Base-by-base conservation (phyloP, 75 land plant genomes). In the Ceratopteris richardii region DNA sequence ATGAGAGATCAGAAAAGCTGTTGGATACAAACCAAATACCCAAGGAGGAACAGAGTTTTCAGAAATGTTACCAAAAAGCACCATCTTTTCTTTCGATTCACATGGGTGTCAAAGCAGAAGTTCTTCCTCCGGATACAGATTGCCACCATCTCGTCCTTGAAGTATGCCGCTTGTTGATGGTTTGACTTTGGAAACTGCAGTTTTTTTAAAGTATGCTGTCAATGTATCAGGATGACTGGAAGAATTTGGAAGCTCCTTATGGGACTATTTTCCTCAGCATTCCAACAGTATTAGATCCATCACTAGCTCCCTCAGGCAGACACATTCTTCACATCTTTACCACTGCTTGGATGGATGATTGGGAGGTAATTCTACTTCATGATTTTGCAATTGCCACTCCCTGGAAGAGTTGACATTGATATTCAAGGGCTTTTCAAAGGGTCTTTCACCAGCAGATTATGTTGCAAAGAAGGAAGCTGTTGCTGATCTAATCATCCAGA, bases 311-410 rank as follows among this genome's bases (percentile, higher is more conserved):
- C 29, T 67, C 81, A 23, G 91, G 85, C 3, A 72, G 64, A 50
- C 98, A 94, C 60, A 89, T 94, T 77, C 87, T 94, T 73, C 98
- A 94, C 60, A 77, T 89, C 43, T 94, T 94, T 60, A 90, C 98
- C 44, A 86, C 91, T 39, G 78, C 96, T 48, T 74, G 83, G 68
- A 79, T 89, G 19, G 90, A 89, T 28, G 91, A 90, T 39, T 94
- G 96, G 96, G 64, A 86, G 88, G 96, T 90, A 64, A 24, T 24
- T 67, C 9, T 33, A 9, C 9, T 33, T 33, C 37, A 33, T 33
- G 37, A 33, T 33, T 33, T 33, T 33, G 9, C 37, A 33, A 33
- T 4, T 4, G 37, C 9, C 37, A 33, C n/a, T n/a, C n/a, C n/a
- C n/a, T n/a, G n/a, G n/a, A n/a, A n/a, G n/a, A n/a, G 9, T 3